Evolutionary conservation across 805 yeast species (phyloP).

Genomic region (Cyberlindnera bimundalis): DNA sequence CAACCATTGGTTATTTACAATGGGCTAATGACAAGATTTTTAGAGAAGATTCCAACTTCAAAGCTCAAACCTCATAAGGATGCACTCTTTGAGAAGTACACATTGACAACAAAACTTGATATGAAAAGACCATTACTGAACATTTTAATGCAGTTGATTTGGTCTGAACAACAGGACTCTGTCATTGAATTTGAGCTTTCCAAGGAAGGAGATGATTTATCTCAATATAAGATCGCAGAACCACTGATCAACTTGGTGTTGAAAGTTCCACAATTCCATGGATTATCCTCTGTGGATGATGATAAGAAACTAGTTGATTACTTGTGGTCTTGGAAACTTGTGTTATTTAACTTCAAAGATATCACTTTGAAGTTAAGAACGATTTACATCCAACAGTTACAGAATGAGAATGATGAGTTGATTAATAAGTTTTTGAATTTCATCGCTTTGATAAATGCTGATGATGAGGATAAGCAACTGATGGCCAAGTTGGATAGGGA

Average conservation of each 20-base stretch:
- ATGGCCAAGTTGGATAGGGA: slow-evolving; percentile 19
- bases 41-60: slow-evolving; percentile 29
- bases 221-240: slow-evolving; percentile 29
- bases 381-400: slow-evolving; percentile 56
- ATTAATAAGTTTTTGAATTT: slow-evolving; percentile 49
- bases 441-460: slow-evolving; percentile 51
- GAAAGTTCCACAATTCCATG: slow-evolving; percentile 32
- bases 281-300: slow-evolving; percentile 36
- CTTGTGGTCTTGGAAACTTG: slow-evolving; percentile 66
- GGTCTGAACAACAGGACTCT: slow-evolving; percentile 49
- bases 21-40: slow-evolving; percentile 34
- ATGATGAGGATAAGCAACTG: slow-evolving; percentile 24
- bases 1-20: slow-evolving; percentile 36
- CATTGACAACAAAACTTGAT: slow-evolving; percentile 28
- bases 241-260: slow-evolving; percentile 36
- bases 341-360: slow-evolving; percentile 58
- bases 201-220: slow-evolving; percentile 29
- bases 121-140: slow-evolving; percentile 43
- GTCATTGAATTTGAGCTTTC: slow-evolving; percentile 60
- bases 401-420: slow-evolving; percentile 36
- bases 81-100: slow-evolving; percentile 33
- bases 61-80: slow-evolving; percentile 33
- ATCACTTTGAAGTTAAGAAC: slow-evolving; percentile 63
- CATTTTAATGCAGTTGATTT: slow-evolving; percentile 39
- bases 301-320: slow-evolving; percentile 38